Evolutionary conservation across 2,329 filamentous ascomycete genomes (phyloP), one percentile per base, ranked within the genome.

Genomic region (Calonectria ilicicola): DNA sequence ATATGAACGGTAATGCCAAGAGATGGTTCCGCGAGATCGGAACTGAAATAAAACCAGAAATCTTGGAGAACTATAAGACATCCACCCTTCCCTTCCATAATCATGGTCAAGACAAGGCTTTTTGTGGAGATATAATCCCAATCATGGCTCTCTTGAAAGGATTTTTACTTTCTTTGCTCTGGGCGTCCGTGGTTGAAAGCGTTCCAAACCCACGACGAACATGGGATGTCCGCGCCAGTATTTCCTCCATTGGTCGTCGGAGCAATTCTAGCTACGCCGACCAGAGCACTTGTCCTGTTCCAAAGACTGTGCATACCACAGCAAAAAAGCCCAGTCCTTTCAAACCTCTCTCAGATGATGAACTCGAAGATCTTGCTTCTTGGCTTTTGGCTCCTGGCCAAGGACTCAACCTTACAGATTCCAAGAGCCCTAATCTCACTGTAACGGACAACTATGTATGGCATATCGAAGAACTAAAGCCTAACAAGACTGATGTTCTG

Each of bases 401-500:
- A 35, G 65, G 70, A 21, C 73, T 76, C n/a, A 77, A 77, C 47
- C 68, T 77, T 5, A 75, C 75, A 7, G 47, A 76, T 26, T 42
- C 73, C 17, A 72, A 60, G 10, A 65, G 49, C 23, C 35, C 70
- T 2, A 65, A 67, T 12, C 35, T 72, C 17, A 46, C 65, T 26
- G 56, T 76, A 14, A 63, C 47, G 12, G 73, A 76, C 42, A 75
- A 76, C 44, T 76, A 76, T 53, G 74, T 76, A 27, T 70, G 67
- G 26, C 75, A 76, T 35, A 47, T 76, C n/a, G 75, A 72, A 70
- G 67, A 69, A 26, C 64, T 72, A 10, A 72, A 76, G 89, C 79
- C 91, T 88, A 35, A 95, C 91, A 42, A 95, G 82, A 4, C 93
- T 94, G 56, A 93, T 89, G 77, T 93, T 93, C 78, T 95, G 93